Evolutionary conservation across 257 asterid genomes (phyloP).

Genomic region (Fraxinus excelsior): DNA sequence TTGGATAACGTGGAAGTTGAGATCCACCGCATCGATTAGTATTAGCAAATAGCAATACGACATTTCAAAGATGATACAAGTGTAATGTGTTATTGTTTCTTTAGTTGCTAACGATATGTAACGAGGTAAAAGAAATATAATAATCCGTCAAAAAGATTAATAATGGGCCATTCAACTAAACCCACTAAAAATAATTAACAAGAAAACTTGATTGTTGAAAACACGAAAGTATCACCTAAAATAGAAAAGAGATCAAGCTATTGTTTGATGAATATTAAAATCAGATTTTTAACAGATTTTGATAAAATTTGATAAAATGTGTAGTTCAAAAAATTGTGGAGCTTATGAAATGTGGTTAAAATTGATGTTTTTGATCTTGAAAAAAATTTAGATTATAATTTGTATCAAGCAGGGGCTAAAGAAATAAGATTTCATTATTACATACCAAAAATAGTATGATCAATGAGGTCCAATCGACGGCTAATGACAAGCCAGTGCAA

Average conservation of each 20-base stretch:
- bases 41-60: not conserved
- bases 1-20: not conserved
- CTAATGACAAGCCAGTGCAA: not conserved
- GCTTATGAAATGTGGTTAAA: too few species aligned
- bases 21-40: not conserved
- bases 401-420: not conserved
- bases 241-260: too few species aligned
- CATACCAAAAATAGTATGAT: not conserved
- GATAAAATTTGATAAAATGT: too few species aligned
- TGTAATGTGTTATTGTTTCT: not conserved
- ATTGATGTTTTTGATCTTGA: too few species aligned
- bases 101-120: not conserved
- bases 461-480: not conserved
- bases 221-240: not conserved
- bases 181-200: not conserved
- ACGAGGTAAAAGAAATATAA: not conserved
- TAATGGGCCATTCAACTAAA: not conserved
- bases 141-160: not conserved
- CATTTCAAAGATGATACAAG: too few species aligned
- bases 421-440: not conserved
- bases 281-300: too few species aligned
- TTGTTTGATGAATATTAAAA: too few species aligned
- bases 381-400: too few species aligned
- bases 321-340: too few species aligned
- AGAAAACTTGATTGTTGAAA: not conserved